Evolutionary conservation across 2,329 filamentous ascomycete genomes (phyloP).

Genomic region (Emmonsia crescens): DNA sequence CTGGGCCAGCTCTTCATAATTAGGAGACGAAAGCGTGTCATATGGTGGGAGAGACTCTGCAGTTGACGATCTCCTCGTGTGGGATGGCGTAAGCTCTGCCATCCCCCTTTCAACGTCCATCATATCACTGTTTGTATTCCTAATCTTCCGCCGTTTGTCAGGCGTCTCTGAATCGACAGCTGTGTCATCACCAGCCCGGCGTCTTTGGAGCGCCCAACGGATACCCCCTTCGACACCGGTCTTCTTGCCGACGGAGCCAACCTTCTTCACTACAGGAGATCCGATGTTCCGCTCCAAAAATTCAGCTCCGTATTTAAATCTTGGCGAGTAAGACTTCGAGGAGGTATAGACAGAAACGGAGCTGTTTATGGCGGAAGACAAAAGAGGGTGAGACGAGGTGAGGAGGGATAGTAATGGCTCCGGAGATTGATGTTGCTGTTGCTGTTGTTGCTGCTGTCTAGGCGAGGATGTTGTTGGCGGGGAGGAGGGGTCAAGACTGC

Average conservation of each 20-base stretch:
- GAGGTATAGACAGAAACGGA: conserved; percentile 76
- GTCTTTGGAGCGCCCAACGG: conserved; percentile 61
- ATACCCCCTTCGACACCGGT: conserved; percentile 83
- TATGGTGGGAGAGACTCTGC: conserved; percentile 73
- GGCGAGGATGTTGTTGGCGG: conserved; percentile 24
- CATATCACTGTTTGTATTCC: conserved; percentile 32
- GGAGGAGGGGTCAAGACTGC: conserved; percentile 20
- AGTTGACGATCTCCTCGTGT: conserved; percentile 49
- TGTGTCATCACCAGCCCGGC: conserved; percentile 20
- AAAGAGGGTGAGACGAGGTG: conserved; percentile 75
- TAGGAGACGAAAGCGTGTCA: conserved; percentile 64
- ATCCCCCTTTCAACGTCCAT: conserved; percentile 41
- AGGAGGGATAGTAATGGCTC: conserved; percentile 80
- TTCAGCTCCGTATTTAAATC: conserved; percentile 80
- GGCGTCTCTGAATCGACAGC: neutral
- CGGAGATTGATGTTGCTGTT: conserved; percentile 22
- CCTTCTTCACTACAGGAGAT: conserved; percentile 71
- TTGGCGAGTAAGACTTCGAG: conserved; percentile 82
- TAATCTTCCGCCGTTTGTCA: conserved; percentile 4
- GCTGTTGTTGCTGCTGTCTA: conserved; percentile 41
- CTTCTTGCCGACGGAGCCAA: conserved; percentile 68
- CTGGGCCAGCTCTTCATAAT: conserved; percentile 53
- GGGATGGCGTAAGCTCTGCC: conserved; percentile 14
- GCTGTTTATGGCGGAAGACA: conserved; percentile 74
- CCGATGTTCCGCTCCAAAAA: conserved; percentile 81